Percentiles rank a stretch among this genome's conserved stretches.
Conservation (phyloP, 2,329 filamentous ascomycete species). For the Plectosphaerella cucumerina region DNA sequence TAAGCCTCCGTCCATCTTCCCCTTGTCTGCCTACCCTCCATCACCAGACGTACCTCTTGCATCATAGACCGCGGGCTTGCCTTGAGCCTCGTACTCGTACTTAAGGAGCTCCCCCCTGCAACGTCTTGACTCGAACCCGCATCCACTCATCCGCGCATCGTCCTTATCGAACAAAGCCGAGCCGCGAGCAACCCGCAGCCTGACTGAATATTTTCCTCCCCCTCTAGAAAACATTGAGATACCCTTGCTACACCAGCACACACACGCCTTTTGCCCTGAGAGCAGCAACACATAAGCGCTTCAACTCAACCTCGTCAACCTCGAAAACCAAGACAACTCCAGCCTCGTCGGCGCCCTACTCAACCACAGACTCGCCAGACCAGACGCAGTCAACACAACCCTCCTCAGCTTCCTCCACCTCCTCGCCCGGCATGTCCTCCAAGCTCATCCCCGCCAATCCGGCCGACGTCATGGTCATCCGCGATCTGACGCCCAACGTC, state of each 20-base stretch:
- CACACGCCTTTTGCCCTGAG: not conserved
- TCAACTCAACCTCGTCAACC: slow-evolving; percentile 1
- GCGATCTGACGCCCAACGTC: slow-evolving; percentile 74
- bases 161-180: no score
- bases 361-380: slow-evolving; percentile 7
- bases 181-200: no score
- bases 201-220: no score
- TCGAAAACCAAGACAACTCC: slow-evolving; percentile 7
- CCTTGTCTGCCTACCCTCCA: no score
- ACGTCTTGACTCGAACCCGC: no score
- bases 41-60: no score
- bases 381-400: slow-evolving; percentile 1
- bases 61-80: no score
- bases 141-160: no score
- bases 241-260: not conserved
- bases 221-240: not conserved
- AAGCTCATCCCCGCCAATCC: slow-evolving; percentile 68
- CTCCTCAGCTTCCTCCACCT: not conserved
- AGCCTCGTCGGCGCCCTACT: not conserved
- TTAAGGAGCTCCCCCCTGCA: no score
- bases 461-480: slow-evolving; percentile 83
- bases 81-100: no score
- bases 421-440: slow-evolving; percentile 45
- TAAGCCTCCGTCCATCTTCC: no score
- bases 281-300: not conserved